phyloP scores from a whole-genome alignment of 2,329 filamentous ascomycete genomes.

The Leptographium radiaticola region DNA sequence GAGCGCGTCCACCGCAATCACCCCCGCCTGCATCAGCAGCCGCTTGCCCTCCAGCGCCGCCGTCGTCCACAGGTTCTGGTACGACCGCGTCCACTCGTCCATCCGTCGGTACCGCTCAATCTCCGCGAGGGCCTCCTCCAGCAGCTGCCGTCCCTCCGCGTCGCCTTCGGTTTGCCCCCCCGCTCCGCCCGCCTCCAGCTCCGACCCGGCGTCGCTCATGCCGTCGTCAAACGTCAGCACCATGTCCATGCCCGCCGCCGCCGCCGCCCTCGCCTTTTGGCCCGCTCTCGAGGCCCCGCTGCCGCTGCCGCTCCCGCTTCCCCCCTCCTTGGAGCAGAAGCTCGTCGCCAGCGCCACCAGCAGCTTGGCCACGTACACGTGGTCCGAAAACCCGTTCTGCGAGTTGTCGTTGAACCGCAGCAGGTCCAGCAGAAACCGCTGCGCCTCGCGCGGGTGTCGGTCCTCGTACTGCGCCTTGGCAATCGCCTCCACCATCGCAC shows the following conservation, averaged over 20 bases:
- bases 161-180: constrained; percentile 20
- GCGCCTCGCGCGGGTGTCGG: constrained; percentile 65
- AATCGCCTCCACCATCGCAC: constrained; percentile 70
- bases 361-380: constrained; percentile 73
- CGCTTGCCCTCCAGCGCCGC: constrained; percentile 49
- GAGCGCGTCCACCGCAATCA: constrained; percentile 39
- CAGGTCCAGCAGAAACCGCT: constrained; percentile 77
- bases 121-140: constrained; percentile 42
- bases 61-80: constrained; percentile 54
- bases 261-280: not conserved
- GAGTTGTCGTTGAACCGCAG: constrained; percentile 91
- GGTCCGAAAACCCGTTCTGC: constrained; percentile 78
- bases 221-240: constrained; percentile 23
- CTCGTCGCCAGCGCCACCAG: constrained; percentile 50
- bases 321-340: constrained; percentile 30
- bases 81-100: constrained; percentile 56
- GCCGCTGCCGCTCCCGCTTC: not conserved
- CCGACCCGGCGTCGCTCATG: constrained; percentile 8
- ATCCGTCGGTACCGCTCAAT: constrained; percentile 54
- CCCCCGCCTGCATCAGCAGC: constrained; percentile 49
- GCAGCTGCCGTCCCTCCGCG: constrained; percentile 25
- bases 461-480: constrained; percentile 66
- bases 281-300: not conserved
- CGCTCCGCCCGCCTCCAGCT: constrained; percentile 21
- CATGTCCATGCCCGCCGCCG: constrained; percentile 10